phyloP scores from a whole-genome alignment of 2,329 filamentous ascomycete genomes.

The Scedosporium aurantiacum region DNA sequence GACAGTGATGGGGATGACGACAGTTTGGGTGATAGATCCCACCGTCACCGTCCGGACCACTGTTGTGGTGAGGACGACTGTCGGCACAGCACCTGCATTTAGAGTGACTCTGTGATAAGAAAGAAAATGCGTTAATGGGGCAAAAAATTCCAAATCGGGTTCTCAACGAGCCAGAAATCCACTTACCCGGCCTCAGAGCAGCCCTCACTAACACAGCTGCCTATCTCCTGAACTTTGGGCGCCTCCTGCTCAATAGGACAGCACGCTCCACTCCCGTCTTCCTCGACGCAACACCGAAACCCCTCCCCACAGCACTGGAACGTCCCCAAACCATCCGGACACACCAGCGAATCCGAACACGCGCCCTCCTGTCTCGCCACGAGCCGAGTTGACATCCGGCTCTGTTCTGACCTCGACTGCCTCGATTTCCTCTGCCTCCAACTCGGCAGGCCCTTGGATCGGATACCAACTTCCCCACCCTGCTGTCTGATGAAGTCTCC shows the following conservation, averaged over 20 bases:
- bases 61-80: constrained; percentile 6
- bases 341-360: constrained; percentile 1
- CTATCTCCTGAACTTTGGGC: background rate
- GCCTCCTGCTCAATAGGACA: background rate
- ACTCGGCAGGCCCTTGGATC: background rate
- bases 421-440: background rate
- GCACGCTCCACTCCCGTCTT: background rate
- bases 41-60: constrained; percentile 12
- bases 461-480: background rate
- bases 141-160: background rate
- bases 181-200: background rate
- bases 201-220: background rate
- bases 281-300: background rate
- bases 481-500: background rate
- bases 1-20: constrained; percentile 11
- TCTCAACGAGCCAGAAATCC: background rate
- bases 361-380: background rate
- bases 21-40: constrained; percentile 11
- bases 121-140: background rate
- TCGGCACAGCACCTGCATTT: background rate
- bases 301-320: constrained; percentile 4
- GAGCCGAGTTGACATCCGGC: background rate
- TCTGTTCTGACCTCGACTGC: background rate
- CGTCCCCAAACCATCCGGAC: background rate
- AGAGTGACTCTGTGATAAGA: background rate